Conservation (phyloP, 257 asterid genomes). For the Ballota nigra region DNA sequence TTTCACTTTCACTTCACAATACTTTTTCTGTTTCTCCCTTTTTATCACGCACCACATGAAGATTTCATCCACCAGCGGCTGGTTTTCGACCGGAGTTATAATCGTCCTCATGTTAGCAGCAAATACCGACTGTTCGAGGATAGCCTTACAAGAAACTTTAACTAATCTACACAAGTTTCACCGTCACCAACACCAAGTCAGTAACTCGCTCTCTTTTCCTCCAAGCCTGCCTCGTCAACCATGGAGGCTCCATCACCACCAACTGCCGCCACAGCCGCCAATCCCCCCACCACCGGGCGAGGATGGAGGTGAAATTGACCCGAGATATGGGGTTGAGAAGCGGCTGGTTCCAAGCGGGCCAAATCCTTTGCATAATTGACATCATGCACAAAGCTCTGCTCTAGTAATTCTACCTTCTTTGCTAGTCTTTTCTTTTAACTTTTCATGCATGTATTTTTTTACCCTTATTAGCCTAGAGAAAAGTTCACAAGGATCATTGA, state of each 20-base stretch:
- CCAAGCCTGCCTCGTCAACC: neutral
- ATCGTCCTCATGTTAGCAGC: conserved; percentile 26
- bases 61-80: conserved; percentile 17
- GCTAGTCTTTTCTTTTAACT: neutral
- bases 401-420: neutral
- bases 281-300: conserved; percentile 2
- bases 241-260: conserved; percentile 14
- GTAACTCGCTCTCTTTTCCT: neutral
- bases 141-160: neutral
- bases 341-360: conserved; percentile 46
- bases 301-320: conserved; percentile 29
- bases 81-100: conserved; percentile 16
- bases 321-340: conserved; percentile 38
- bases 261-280: neutral
- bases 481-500: neutral
- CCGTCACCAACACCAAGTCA: neutral
- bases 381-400: neutral
- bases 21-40: neutral
- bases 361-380: conserved; percentile 41
- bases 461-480: conserved; percentile 3
- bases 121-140: conserved; percentile 8
- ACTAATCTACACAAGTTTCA: neutral
- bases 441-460: conserved; percentile 13
- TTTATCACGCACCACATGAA: conserved; percentile 24
- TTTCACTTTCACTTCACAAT: conserved; percentile 5